These are phyloP conservation scores for Alternaria arborescens DNA, from an alignment of 2,329 filamentous ascomycete species.

Conservation along the genomic window DNA sequence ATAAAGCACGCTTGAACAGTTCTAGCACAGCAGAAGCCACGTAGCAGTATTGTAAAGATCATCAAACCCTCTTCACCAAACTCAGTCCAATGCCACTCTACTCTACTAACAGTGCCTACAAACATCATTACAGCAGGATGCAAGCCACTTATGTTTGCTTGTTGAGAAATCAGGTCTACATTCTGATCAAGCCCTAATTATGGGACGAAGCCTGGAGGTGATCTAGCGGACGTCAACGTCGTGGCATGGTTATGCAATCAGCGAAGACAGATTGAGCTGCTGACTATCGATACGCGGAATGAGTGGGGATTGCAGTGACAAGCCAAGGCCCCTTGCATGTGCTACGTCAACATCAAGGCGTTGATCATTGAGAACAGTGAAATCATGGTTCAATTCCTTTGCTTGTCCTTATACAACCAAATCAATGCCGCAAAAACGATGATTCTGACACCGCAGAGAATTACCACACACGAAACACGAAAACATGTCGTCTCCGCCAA, in stretches of 20 bases:
- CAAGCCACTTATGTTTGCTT: neutral
- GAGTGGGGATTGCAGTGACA: too few species aligned
- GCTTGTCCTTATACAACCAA: neutral
- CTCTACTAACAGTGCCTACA: neutral
- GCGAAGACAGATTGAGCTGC: too few species aligned
- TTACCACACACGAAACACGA: neutral
- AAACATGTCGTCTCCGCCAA: neutral
- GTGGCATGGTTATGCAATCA: too few species aligned
- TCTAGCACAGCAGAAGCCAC: neutral
- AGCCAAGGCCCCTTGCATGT: too few species aligned
- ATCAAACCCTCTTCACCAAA: neutral
- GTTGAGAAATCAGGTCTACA: neutral
- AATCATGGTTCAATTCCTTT: neutral
- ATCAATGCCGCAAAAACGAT: neutral
- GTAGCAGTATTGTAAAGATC: neutral
- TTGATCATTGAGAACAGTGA: neutral
- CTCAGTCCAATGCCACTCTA: neutral
- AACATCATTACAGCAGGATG: neutral
- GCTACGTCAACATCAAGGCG: neutral
- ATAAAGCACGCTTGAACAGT: neutral
- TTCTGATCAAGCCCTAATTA: neutral
- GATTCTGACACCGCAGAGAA: slow-evolving; percentile 1
- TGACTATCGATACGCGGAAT: too few species aligned
- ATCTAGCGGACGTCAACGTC: too few species aligned
- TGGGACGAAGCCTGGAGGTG: too few species aligned